Evolutionary conservation across 2,329 filamentous ascomycete genomes (phyloP).

Genomic region (Pseudogymnoascus sp.): DNA sequence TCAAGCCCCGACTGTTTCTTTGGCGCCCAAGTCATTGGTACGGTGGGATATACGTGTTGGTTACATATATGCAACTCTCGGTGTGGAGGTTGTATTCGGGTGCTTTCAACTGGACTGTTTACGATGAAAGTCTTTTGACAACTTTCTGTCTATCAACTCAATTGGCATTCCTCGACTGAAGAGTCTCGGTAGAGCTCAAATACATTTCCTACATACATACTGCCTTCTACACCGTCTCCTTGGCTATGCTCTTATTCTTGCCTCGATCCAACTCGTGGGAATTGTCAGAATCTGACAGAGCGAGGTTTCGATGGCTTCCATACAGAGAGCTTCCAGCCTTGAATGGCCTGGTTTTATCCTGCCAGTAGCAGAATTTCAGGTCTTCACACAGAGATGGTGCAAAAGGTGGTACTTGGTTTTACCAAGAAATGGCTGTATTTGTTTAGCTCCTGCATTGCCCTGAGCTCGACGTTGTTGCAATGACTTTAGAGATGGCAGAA

Average conservation of each 20-base stretch:
- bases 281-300: conserved; percentile 41
- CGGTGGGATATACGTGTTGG: conserved; percentile 21
- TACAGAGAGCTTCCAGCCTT: conserved; percentile 28
- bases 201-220: conserved; percentile 29
- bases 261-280: conserved; percentile 48
- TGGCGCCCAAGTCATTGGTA: conserved; percentile 32
- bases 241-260: conserved; percentile 20
- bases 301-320: conserved; percentile 44
- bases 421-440: conserved; percentile 14
- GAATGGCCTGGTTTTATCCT: not conserved
- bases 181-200: conserved; percentile 25
- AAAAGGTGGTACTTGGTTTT: conserved; percentile 12
- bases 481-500: conserved; percentile 23
- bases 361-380: conserved; percentile 15
- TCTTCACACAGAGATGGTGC: conserved; percentile 28
- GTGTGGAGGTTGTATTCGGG: conserved; percentile 7
- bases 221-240: conserved; percentile 23
- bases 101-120: not conserved
- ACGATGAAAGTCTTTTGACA: conserved; percentile 2
- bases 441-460: not conserved
- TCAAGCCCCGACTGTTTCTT: conserved; percentile 50
- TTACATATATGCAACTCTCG: conserved; percentile 5
- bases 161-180: not conserved
- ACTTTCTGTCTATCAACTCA: conserved; percentile 21
- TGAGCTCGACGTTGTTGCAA: conserved; percentile 11